Evolutionary conservation across 179 eudicot species (phyloP).

Genomic region (Spergularia azorica): DNA sequence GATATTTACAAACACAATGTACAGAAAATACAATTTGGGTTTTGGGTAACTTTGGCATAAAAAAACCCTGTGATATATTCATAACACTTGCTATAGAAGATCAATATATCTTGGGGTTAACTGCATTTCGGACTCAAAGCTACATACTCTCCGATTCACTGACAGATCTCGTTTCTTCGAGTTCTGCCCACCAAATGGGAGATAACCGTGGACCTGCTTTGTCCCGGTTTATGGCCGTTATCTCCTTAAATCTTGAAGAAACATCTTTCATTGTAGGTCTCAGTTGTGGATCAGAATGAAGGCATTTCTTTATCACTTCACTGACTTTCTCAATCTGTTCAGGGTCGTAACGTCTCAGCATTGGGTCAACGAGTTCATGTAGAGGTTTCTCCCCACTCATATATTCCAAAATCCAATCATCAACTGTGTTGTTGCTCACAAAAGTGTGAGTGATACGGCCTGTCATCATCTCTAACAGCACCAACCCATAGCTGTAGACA

Average conservation of each 20-base stretch:
- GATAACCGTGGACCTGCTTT: constrained; percentile 61
- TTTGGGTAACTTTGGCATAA: background rate
- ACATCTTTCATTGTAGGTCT: constrained; percentile 66
- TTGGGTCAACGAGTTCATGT: constrained; percentile 58
- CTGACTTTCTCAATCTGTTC: constrained; percentile 44
- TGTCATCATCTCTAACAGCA: constrained; percentile 66
- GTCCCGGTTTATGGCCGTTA: constrained; percentile 51
- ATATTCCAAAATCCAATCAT: constrained; percentile 47
- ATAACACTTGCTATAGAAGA: background rate
- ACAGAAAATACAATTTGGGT: constrained; percentile 6
- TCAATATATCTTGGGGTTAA: background rate
- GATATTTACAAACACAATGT: constrained; percentile 28
- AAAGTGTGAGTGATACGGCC: constrained; percentile 52
- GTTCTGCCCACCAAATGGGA: constrained; percentile 64
- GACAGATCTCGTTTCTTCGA: constrained; percentile 43
- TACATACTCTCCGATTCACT: constrained; percentile 27
- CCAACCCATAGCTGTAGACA: constrained; percentile 65
- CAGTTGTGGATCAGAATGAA: constrained; percentile 39
- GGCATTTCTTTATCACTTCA: constrained; percentile 55
- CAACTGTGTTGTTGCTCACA: constrained; percentile 27
- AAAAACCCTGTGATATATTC: background rate
- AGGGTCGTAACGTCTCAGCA: constrained; percentile 38
- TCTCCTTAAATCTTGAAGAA: constrained; percentile 47
- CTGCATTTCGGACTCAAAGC: background rate
- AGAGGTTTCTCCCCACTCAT: constrained; percentile 40